Evolutionary conservation across 164 flowering plant genomes (phyloP).

Genomic region (Dillenia suffruticosa): DNA sequence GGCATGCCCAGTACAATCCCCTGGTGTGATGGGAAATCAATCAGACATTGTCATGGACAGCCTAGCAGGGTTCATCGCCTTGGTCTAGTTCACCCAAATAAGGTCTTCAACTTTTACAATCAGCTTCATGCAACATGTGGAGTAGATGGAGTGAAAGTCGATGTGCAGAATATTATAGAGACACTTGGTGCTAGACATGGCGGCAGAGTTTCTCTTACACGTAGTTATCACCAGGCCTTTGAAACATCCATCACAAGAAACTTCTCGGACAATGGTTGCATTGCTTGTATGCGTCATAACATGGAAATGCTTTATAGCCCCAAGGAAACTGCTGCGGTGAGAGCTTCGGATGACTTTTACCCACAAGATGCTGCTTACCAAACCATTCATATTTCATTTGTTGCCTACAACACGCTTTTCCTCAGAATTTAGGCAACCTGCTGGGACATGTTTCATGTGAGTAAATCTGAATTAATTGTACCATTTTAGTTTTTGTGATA

Average conservation of each 20-base stretch:
- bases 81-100: conserved; percentile 86
- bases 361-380: conserved; percentile 96
- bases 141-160: conserved; percentile 91
- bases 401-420: conserved; percentile 89
- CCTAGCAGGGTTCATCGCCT: conserved; percentile 67
- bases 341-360: conserved; percentile 96
- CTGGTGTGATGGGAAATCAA: conserved; percentile 82
- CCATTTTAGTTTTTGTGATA: too few relatives aligned
- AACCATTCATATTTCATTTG: conserved; percentile 93
- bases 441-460: conserved; percentile 99
- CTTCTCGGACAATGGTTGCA: conserved; percentile 89
- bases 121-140: conserved; percentile 94
- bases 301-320: conserved; percentile 87
- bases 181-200: conserved; percentile 93
- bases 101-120: conserved; percentile 83
- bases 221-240: conserved; percentile 81
- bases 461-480: conserved; percentile 17
- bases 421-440: conserved; percentile 95
- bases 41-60: conserved; percentile 91
- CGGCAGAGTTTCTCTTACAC: conserved; percentile 85
- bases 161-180: conserved; percentile 87
- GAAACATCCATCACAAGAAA: conserved; percentile 82
- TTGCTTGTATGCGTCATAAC: conserved; percentile 89
- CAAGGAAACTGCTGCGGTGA: conserved; percentile 76
- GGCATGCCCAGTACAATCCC: conserved; percentile 81